These are phyloP conservation scores for Exidia glandulosa DNA, from an alignment of 768 basidiomycete genomes.

Conservation along the genomic window DNA sequence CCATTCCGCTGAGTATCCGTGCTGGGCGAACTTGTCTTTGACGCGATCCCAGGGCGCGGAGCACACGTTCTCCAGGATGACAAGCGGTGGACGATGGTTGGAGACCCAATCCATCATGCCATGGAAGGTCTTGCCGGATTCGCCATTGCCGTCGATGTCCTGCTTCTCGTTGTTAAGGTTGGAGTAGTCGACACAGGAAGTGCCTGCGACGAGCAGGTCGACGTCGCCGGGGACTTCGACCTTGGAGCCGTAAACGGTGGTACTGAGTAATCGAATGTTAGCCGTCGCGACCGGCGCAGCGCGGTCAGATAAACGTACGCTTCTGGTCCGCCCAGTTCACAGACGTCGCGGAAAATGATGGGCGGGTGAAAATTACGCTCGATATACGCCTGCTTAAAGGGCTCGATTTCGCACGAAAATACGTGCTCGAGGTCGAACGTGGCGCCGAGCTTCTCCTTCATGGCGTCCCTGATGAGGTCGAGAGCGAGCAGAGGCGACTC, in stretches of 20 bases:
- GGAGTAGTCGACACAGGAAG: slow-evolving; percentile 96
- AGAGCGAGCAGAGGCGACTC: slow-evolving; percentile 90
- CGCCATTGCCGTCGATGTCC: slow-evolving; percentile 78
- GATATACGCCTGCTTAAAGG: slow-evolving; percentile 96
- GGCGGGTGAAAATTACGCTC: slow-evolving; percentile 93
- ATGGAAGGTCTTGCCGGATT: slow-evolving; percentile 86
- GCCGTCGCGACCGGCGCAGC: not conserved
- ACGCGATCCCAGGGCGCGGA: slow-evolving; percentile 79
- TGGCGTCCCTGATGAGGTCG: slow-evolving; percentile 67
- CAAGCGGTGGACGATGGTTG: slow-evolving; percentile 78
- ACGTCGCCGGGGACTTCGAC: slow-evolving; percentile 82
- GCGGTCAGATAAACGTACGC: slow-evolving; percentile 51
- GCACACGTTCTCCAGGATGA: slow-evolving; percentile 91
- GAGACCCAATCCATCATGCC: slow-evolving; percentile 93
- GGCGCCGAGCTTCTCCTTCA: slow-evolving; percentile 54
- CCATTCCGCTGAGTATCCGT: slow-evolving; percentile 63
- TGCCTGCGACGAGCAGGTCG: slow-evolving; percentile 85
- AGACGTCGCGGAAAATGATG: slow-evolving; percentile 86
- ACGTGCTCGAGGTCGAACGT: slow-evolving; percentile 76
- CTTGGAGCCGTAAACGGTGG: slow-evolving; percentile 84
- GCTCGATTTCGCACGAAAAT: slow-evolving; percentile 94
- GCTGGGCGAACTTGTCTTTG: slow-evolving; percentile 59
- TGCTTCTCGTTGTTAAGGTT: slow-evolving; percentile 89
- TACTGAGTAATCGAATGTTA: slow-evolving; percentile 31
- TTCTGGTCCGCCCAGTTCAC: slow-evolving; percentile 67